phyloP scores from a whole-genome alignment of 306 rosid species.

The Crotalaria pallida region DNA sequence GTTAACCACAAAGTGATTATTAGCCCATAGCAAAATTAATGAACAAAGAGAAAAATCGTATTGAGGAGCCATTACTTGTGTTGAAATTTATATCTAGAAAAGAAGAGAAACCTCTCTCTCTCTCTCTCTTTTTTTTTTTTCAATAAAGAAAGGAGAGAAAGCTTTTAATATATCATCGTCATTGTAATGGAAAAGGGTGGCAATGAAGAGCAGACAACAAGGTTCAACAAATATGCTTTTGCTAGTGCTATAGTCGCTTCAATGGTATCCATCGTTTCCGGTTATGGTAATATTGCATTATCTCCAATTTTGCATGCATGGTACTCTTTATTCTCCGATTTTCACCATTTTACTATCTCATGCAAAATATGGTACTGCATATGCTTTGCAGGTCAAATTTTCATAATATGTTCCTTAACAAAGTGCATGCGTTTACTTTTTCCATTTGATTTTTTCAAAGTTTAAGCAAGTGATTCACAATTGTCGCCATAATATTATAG shows the following conservation, averaged over 20 bases:
- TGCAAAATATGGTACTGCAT: too few relatives aligned
- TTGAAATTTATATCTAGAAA: background rate
- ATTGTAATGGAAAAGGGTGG: background rate
- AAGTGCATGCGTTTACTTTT: too few relatives aligned
- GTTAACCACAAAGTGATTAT: background rate
- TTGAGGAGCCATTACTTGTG: background rate
- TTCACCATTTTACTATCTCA: background rate
- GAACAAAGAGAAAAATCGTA: background rate
- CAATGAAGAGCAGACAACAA: background rate
- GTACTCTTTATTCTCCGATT: background rate
- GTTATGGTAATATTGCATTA: constrained; percentile 18
- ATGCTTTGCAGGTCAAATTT: too few relatives aligned
- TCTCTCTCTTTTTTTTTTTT: too few relatives aligned
- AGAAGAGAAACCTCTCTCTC: too few relatives aligned
- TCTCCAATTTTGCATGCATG: background rate
- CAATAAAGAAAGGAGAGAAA: too few relatives aligned
- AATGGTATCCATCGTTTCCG: constrained; percentile 47
- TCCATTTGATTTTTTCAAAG: too few relatives aligned
- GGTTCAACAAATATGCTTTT: constrained; percentile 42
- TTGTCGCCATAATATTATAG: too few relatives aligned
- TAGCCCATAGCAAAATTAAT: background rate
- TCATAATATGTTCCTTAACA: too few relatives aligned
- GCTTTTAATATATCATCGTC: background rate
- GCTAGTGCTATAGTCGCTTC: constrained; percentile 50
- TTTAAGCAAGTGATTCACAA: too few relatives aligned